Base-by-base conservation (phyloP, 345 rosid genomes). In the Triadica sebifera region DNA sequence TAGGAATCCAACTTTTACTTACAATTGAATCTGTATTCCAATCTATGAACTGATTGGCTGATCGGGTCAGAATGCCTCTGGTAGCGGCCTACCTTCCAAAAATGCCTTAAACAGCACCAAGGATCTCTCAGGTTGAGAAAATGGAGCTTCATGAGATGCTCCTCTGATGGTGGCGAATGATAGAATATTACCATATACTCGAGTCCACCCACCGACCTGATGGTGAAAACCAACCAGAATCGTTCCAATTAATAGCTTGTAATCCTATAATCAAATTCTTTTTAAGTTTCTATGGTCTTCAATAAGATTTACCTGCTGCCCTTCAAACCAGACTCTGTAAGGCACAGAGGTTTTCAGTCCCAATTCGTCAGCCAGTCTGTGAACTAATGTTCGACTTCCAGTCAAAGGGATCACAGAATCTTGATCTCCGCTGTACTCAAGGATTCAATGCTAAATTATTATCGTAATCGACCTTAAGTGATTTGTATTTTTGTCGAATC, bases 171-270 rank as follows among this genome's bases (percentile, higher is more conserved):
- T 80, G 20, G 83, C 83, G n/a, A 80, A 75, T 3, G 98, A 87
- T 70, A 94, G 80, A 68, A 89, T 74, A 65, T 88, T 78, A 6
- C 93, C 93, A 71, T 67, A 80, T 16, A 80, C 83, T 67, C 76
- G 80, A 56, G 83, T 80, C 83, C 83, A 76, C 6, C 79, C 97
- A 39, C 98, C 98, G 37, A 94, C 98, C 98, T 94, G 72, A 81
- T 65, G 61, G 65, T 45, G 12, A 68, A 63, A 51, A 37, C 22
- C 17, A 70, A 34, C 16, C 72, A n/a, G 34, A 8, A 38, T 3
- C 20, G 29, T 0, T 17, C 53, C 63, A 25, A 5, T 67, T 41
- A 58, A 67, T 7, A 61, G 67, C 53, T 24, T 17, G 43, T 52
- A 43, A 45, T 17, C 17, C 0, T 58, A 41, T 16, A 25, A 16